Evolutionary conservation across 108 stramenopile genomes (phyloP).

Genomic region (Cyclotella distinguenda): DNA sequence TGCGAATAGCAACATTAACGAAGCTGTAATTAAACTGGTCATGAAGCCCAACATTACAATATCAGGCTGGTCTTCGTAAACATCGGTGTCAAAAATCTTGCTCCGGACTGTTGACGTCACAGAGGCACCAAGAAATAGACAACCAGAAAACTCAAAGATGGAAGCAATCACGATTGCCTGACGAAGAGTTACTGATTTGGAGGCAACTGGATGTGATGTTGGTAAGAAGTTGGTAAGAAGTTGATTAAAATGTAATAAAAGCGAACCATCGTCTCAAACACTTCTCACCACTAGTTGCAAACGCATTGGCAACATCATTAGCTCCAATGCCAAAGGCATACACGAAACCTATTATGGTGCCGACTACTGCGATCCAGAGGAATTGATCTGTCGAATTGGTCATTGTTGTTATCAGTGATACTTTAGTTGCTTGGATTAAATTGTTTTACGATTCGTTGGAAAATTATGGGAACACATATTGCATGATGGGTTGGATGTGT

Average conservation of each 20-base stretch:
- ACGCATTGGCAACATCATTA: constrained; percentile 79
- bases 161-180: constrained; percentile 60
- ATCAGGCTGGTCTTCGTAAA: constrained; percentile 53
- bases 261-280: too few species aligned
- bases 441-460: too few species aligned
- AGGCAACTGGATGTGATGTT: constrained; percentile 65
- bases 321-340: constrained; percentile 57
- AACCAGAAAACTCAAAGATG: constrained; percentile 66
- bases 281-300: too few species aligned
- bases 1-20: constrained; percentile 27
- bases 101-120: constrained; percentile 61
- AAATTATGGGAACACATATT: too few species aligned
- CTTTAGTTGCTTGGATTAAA: too few species aligned
- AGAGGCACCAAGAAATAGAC: constrained; percentile 51
- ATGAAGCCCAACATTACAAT: constrained; percentile 64
- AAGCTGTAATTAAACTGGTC: constrained; percentile 46
- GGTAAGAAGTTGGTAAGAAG: too few species aligned
- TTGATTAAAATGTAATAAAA: too few species aligned
- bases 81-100: constrained; percentile 49
- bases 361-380: constrained; percentile 48
- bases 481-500: too few species aligned
- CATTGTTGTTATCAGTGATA: background rate
- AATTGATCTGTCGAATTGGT: constrained; percentile 13
- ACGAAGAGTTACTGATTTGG: constrained; percentile 58
- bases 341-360: constrained; percentile 40